Evolutionary conservation across 495 filamentous ascomycete genomes (phyloP).

Genomic region (Lepraria neglecta): DNA sequence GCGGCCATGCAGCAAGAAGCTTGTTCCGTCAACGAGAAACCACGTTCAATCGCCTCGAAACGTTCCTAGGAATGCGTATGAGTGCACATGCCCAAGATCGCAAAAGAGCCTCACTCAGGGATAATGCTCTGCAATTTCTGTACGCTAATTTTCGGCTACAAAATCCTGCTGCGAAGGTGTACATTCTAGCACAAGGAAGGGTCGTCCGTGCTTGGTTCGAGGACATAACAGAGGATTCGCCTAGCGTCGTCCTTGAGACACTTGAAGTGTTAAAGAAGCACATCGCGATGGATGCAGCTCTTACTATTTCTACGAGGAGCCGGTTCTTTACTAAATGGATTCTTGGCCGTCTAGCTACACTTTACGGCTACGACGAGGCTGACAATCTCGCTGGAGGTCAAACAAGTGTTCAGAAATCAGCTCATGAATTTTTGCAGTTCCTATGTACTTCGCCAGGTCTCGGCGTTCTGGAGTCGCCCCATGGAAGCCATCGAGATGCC

Average conservation of each 20-base stretch:
- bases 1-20: slow-evolving; percentile 63
- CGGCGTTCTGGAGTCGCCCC: slow-evolving; percentile 58
- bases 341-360: slow-evolving; percentile 60
- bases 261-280: slow-evolving; percentile 57
- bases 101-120: slow-evolving; percentile 60
- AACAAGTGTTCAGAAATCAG: slow-evolving; percentile 47
- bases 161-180: slow-evolving; percentile 60
- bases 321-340: slow-evolving; percentile 64
- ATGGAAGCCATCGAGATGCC: slow-evolving; percentile 60
- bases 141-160: slow-evolving; percentile 67
- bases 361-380: slow-evolving; percentile 64
- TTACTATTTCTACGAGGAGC: slow-evolving; percentile 65
- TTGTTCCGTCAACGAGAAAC: slow-evolving; percentile 63
- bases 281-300: slow-evolving; percentile 59
- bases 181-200: slow-evolving; percentile 67
- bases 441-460: slow-evolving; percentile 64
- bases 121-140: slow-evolving; percentile 68
- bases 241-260: slow-evolving; percentile 61
- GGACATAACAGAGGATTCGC: slow-evolving; percentile 63
- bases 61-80: slow-evolving; percentile 44
- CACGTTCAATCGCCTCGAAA: slow-evolving; percentile 65
- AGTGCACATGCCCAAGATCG: slow-evolving; percentile 46
- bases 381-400: slow-evolving; percentile 37
- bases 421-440: slow-evolving; percentile 64
- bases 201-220: slow-evolving; percentile 62